Evolutionary conservation across 257 asterid genomes (phyloP).

Genomic region (Solanum clarkiae): DNA sequence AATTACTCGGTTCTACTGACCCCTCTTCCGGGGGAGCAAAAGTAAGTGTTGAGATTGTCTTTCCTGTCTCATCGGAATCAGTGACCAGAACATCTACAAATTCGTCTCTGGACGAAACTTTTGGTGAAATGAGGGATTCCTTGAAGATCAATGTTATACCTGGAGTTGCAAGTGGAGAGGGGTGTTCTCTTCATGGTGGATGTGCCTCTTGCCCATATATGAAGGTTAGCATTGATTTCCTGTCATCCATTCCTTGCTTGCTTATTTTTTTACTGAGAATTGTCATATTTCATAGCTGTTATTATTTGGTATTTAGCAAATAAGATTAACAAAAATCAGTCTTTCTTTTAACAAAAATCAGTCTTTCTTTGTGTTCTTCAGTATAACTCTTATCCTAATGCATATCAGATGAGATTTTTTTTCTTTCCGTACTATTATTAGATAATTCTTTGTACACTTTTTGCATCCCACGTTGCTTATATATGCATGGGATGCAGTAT

Average conservation of each 20-base stretch:
- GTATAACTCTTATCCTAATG: neutral
- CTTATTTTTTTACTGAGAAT: neutral
- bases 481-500: neutral
- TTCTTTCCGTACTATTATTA: neutral
- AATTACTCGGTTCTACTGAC: conserved; percentile 32
- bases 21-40: conserved; percentile 24
- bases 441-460: neutral
- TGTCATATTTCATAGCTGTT: neutral
- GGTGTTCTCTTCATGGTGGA: conserved; percentile 99
- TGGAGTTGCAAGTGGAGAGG: conserved; percentile 92
- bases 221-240: conserved; percentile 51
- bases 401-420: neutral
- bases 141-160: conserved; percentile 49
- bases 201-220: conserved; percentile 99
- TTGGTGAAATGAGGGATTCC: conserved; percentile 22
- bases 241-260: neutral
- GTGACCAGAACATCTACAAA: conserved; percentile 38
- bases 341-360: neutral
- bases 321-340: neutral
- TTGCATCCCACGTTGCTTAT: neutral
- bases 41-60: conserved; percentile 78
- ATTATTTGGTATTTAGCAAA: neutral
- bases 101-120: conserved; percentile 16
- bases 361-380: neutral
- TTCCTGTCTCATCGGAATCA: conserved; percentile 91